phyloP scores from a whole-genome alignment of 257 asterid species.

The Handroanthus guayacan region DNA sequence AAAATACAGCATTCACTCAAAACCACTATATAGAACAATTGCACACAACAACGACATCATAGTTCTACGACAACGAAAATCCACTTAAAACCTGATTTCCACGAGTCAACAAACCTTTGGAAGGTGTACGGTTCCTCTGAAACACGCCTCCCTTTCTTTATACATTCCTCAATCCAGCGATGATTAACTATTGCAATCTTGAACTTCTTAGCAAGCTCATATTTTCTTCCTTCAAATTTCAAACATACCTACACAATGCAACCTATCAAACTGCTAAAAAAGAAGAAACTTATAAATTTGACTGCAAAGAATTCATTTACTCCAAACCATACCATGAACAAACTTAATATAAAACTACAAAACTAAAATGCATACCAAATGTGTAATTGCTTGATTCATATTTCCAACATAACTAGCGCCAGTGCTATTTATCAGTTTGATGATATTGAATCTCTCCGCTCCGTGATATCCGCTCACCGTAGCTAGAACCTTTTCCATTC shows the following conservation, averaged over 20 bases:
- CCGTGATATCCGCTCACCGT: conserved; percentile 61
- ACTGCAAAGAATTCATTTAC: neutral
- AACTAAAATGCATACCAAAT: conserved; percentile 51
- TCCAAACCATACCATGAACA: neutral
- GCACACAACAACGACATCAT: neutral
- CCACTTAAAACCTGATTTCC: neutral
- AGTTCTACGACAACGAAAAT: neutral
- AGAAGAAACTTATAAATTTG: conserved; percentile 5
- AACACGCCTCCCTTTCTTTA: conserved; percentile 65
- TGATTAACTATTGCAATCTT: conserved; percentile 67
- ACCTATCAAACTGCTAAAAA: conserved; percentile 37
- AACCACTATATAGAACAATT: neutral
- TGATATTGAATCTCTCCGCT: conserved; percentile 52
- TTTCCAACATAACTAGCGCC: conserved; percentile 63
- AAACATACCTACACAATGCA: conserved; percentile 53
- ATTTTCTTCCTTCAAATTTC: conserved; percentile 64
- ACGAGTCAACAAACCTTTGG: conserved; percentile 57
- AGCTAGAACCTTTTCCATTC: conserved; percentile 74
- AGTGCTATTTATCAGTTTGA: conserved; percentile 49
- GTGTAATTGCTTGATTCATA: conserved; percentile 54
- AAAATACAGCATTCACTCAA: conserved; percentile 1
- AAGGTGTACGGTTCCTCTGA: conserved; percentile 61
- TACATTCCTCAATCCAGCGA: conserved; percentile 90
- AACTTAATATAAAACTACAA: neutral
- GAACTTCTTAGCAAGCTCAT: conserved; percentile 57